Conservation (phyloP, 768 basidiomycete species). For the Amanita phalloides region DNA sequence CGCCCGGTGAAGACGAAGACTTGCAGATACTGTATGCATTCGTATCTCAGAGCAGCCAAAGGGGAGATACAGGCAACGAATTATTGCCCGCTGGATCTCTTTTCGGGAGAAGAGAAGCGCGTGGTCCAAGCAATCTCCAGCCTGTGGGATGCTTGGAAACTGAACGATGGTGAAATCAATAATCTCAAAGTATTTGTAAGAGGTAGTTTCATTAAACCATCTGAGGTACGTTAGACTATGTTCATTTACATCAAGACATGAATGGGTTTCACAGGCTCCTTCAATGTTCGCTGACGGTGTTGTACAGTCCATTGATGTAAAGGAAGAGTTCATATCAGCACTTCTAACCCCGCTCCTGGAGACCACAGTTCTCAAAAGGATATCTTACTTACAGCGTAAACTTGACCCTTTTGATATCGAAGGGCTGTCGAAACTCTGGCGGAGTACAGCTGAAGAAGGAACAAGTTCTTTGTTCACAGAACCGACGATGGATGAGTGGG, state of each 20-base stretch:
- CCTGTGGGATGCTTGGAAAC: slow-evolving; percentile 68
- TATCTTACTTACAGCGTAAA: slow-evolving; percentile 57
- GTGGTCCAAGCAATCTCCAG: slow-evolving; percentile 50
- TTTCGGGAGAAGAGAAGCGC: slow-evolving; percentile 56
- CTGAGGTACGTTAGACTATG: slow-evolving; percentile 33
- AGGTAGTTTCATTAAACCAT: slow-evolving; percentile 49
- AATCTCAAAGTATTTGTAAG: slow-evolving; percentile 74
- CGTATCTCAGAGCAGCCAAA: slow-evolving; percentile 34
- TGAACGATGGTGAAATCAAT: slow-evolving; percentile 56
- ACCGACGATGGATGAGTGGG: slow-evolving; percentile 57
- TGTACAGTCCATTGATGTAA: slow-evolving; percentile 11
- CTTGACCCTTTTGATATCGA: slow-evolving; percentile 84
- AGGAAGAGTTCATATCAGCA: slow-evolving; percentile 39
- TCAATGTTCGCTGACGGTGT: slow-evolving; percentile 15
- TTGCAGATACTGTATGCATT: slow-evolving; percentile 91
- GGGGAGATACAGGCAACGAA: slow-evolving; percentile 26
- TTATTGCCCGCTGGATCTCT: slow-evolving; percentile 91
- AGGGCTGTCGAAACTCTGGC: slow-evolving; percentile 47
- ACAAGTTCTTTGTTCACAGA: slow-evolving; percentile 18
- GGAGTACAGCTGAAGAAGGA: background rate
- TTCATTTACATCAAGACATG: background rate
- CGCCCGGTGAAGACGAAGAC: slow-evolving; percentile 51
- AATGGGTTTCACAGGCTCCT: slow-evolving; percentile 14
- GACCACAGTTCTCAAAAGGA: slow-evolving; percentile 40
- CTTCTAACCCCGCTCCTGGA: slow-evolving; percentile 37